Conservation (phyloP, 2,329 filamentous ascomycete genomes). For the Xylogone sp. region DNA sequence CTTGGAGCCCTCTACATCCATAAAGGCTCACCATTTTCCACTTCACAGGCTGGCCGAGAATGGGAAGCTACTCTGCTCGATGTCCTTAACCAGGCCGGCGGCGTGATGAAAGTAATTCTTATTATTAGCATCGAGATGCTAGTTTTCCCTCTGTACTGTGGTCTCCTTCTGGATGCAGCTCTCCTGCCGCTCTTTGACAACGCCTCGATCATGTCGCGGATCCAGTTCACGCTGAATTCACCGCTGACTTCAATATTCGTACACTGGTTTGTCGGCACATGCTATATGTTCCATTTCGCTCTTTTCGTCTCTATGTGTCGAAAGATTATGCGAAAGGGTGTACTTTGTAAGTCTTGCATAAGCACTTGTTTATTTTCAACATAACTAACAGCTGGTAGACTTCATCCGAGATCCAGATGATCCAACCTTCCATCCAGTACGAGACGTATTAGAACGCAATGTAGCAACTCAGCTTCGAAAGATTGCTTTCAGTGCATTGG, state of each 20-base stretch:
- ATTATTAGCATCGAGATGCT: constrained; percentile 99
- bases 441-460: constrained; percentile 91
- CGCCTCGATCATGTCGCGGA: constrained; percentile 71
- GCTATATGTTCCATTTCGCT: constrained; percentile 99
- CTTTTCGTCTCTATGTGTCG: constrained; percentile 98
- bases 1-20: constrained; percentile 77
- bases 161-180: constrained; percentile 82
- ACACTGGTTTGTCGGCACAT: constrained; percentile 98
- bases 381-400: constrained; percentile 49
- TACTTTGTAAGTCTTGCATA: constrained; percentile 65
- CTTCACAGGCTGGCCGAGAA: constrained; percentile 49
- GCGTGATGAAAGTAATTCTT: constrained; percentile 94
- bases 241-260: constrained; percentile 92
- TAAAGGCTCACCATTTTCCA: constrained; percentile 65
- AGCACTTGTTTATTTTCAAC: not conserved
- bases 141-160: constrained; percentile 92
- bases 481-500: constrained; percentile 91
- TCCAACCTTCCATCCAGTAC: constrained; percentile 95
- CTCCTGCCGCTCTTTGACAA: constrained; percentile 84
- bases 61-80: constrained; percentile 80
- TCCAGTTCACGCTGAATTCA: constrained; percentile 72
- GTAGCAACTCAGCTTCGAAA: constrained; percentile 92
- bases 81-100: constrained; percentile 84
- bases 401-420: constrained; percentile 98
- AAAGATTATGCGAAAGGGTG: constrained; percentile 92